Evolutionary conservation across 2,329 filamentous ascomycete species (phyloP).

Genomic region (Salinomyces thailandicus): DNA sequence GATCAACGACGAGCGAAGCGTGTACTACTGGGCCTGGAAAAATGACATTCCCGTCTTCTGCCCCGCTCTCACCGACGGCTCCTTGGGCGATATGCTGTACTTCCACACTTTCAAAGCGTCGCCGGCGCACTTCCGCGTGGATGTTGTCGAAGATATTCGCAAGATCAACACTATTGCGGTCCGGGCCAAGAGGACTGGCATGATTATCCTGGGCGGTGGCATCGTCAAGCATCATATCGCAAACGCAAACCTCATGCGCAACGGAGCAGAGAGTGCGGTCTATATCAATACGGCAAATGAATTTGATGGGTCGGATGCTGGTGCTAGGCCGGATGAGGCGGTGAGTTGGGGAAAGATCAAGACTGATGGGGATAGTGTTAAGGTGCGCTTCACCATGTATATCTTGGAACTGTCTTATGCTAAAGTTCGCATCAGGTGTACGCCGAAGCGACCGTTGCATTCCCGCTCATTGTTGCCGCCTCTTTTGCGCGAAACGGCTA

Average conservation of each 20-base stretch:
- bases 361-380: constrained; percentile 73
- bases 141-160: constrained; percentile 89
- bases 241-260: constrained; percentile 94
- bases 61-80: constrained; percentile 88
- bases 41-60: constrained; percentile 97
- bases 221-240: constrained; percentile 98
- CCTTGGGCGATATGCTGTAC: constrained; percentile 94
- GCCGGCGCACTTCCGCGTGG: constrained; percentile 69
- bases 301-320: constrained; percentile 94
- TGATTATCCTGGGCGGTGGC: constrained; percentile 90
- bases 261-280: constrained; percentile 91
- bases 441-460: constrained; percentile 56
- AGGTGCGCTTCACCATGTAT: constrained; percentile 45
- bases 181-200: constrained; percentile 75
- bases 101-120: constrained; percentile 93
- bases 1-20: constrained; percentile 82
- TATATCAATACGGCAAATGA: constrained; percentile 97
- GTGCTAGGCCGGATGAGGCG: constrained; percentile 87
- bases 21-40: constrained; percentile 96
- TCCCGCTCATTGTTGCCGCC: constrained; percentile 56
- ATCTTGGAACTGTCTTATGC: background rate
- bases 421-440: constrained; percentile 41
- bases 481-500: constrained; percentile 51
- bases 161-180: constrained; percentile 88
- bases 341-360: constrained; percentile 99